Base-by-base conservation (phyloP, 768 basidiomycete species). In the Mrakia blollopis region DNA sequence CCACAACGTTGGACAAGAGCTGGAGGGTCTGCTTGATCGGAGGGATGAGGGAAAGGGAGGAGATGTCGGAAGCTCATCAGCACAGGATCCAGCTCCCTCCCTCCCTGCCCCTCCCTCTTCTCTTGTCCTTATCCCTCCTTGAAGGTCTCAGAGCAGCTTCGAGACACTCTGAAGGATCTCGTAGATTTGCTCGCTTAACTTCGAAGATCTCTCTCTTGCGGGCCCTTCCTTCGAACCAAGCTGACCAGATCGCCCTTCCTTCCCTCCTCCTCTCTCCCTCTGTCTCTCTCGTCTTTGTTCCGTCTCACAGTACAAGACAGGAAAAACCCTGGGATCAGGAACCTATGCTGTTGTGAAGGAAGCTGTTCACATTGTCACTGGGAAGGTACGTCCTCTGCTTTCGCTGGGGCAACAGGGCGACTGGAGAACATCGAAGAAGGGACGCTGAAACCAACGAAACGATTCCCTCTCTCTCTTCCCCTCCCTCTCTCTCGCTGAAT, bases 311-410 rank as follows among this genome's bases (percentile, higher is more conserved):
- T 93, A 93, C 81, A 91, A 91, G 79, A 94, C 93, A 13, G 93
- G 93, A 79, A 91, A 90, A 83, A 92, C 91, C 8, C 89, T 91
- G 57, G 92, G 92, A 35, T 94, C 91, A 81, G 94, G 94, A 68
- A 97, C 94, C 61, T 98, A 97, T 82, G 93, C 93, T 78, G 93
- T 94, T 83, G 93, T 94, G 68, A 94, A 93, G 85, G 77, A 78
- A 32, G 77, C 77, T 28, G 77, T 78, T 35, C 77, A 78, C 57
- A 78, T 78, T n/a, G 67, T 41, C 37, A 78, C 77, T 32, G 77
- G 77, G 47, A 78, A 77, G 72, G 77, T 78, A n/a, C 14, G 77
- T 54, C 71, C 6, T 3, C 25, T 32, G 18, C 5, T 39, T 25
- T 30, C 47, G 13, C 3, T 1, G 28, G 30, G 50, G 30, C n/a